Conservation (phyloP, 768 basidiomycete species). For the Mycena vulgaris region DNA sequence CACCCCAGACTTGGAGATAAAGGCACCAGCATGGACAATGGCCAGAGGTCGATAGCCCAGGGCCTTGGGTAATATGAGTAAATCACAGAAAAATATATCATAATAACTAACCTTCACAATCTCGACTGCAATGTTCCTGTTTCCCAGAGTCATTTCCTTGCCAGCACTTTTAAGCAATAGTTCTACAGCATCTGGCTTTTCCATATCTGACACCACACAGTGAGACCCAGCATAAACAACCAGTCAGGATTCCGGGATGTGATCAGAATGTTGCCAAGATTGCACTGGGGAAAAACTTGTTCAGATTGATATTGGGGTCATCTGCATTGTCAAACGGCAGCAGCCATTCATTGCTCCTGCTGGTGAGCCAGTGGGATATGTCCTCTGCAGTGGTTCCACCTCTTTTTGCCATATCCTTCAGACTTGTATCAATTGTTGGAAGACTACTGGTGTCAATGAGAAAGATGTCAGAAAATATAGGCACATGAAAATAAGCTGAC, state of each 20-base stretch:
- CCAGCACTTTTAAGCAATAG: slow-evolving; percentile 18
- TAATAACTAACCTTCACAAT: slow-evolving; percentile 24
- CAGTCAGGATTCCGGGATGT: slow-evolving; percentile 31
- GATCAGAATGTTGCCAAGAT: slow-evolving; percentile 30
- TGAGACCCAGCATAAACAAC: slow-evolving; percentile 9
- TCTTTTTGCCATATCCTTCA: neutral
- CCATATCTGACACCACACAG: neutral
- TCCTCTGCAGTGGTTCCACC: neutral
- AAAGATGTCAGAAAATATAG: slow-evolving; percentile 16
- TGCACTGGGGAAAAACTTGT: slow-evolving; percentile 15
- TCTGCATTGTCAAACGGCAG: slow-evolving; percentile 25
- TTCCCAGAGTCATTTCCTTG: neutral
- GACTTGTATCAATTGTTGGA: slow-evolving; percentile 19
- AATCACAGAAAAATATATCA: neutral
- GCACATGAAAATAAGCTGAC: neutral
- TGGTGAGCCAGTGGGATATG: slow-evolving; percentile 2
- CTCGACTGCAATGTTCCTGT: neutral
- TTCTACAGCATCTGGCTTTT: slow-evolving; percentile 14
- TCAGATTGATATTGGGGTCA: slow-evolving; percentile 14
- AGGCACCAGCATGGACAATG: slow-evolving; percentile 20
- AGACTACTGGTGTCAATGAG: slow-evolving; percentile 16
- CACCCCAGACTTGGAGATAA: slow-evolving; percentile 3
- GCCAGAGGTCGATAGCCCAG: slow-evolving; percentile 14
- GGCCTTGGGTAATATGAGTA: neutral
- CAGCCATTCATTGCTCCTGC: neutral